Evolutionary conservation across 345 rosid species (phyloP).

Genomic region (Raphanus raphanistrum): DNA sequence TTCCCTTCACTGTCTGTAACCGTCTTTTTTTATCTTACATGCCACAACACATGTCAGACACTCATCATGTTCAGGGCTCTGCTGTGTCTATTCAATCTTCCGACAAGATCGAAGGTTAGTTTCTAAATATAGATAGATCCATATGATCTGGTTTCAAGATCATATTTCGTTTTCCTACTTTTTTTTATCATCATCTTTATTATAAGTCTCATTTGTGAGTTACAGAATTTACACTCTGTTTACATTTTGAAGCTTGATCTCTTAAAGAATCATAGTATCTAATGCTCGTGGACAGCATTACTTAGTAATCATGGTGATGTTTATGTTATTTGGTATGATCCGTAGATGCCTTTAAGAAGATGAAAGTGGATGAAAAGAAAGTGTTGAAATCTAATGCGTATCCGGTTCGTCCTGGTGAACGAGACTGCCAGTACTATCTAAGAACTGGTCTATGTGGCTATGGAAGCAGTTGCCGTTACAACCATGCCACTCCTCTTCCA

Average conservation of each 20-base stretch:
- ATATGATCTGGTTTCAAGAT: conserved; percentile 1
- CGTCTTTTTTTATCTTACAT: too few species aligned
- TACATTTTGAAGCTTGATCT: conserved; percentile 3
- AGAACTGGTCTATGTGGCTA: conserved; percentile 74
- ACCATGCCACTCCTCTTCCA: conserved; percentile 61
- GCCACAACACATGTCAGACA: conserved; percentile 11
- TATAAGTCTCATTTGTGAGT: conserved; percentile 2
- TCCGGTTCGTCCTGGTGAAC: conserved; percentile 81
- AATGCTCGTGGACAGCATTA: too few species aligned
- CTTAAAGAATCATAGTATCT: background rate
- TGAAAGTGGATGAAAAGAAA: conserved; percentile 52
- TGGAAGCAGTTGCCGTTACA: conserved; percentile 68
- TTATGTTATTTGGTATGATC: conserved; percentile 10
- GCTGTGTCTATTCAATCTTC: conserved; percentile 54
- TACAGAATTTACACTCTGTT: background rate
- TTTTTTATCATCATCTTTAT: conserved; percentile 22
- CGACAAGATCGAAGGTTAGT: conserved; percentile 58
- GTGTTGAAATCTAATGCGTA: conserved; percentile 43
- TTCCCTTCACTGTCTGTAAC: too few species aligned
- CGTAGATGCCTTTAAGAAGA: conserved; percentile 50
- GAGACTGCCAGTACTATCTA: conserved; percentile 59
- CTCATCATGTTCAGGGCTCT: conserved; percentile 58
- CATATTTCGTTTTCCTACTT: background rate
- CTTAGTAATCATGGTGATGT: background rate
- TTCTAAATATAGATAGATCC: conserved; percentile 15